phyloP scores from a whole-genome alignment of 1,284 basidiomycete genomes.

The Ganoderma lucidum region DNA sequence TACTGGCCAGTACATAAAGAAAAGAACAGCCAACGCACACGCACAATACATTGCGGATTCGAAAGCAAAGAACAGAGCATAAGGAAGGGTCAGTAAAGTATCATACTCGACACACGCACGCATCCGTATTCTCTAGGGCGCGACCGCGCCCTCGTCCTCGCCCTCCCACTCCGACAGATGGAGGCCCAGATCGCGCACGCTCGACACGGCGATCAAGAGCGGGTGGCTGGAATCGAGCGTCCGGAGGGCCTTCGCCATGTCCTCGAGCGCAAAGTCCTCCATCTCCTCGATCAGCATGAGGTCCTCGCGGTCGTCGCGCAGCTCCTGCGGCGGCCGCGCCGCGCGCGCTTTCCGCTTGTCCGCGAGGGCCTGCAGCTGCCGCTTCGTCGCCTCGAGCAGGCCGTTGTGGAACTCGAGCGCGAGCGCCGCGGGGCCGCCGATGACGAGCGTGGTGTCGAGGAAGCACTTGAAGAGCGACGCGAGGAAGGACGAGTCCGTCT shows the following conservation, averaged over 20 bases:
- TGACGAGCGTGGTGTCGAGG: conserved; percentile 69
- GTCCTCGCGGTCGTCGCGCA: conserved; percentile 70
- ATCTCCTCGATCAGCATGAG: conserved; percentile 76
- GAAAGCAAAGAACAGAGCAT: conserved; percentile 6
- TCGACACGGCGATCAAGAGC: conserved; percentile 70
- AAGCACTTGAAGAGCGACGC: conserved; percentile 82
- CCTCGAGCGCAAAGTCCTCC: conserved; percentile 77
- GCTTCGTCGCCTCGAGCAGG: conserved; percentile 71
- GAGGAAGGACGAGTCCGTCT: conserved; percentile 78
- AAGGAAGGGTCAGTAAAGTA: conserved; percentile 30
- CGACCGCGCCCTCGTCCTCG: conserved; percentile 43
- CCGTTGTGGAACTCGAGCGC: conserved; percentile 59
- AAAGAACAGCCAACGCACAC: background rate
- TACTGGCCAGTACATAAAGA: background rate
- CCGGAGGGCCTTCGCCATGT: conserved; percentile 69
- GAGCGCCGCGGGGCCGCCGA: conserved; percentile 62
- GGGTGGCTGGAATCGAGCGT: conserved; percentile 65
- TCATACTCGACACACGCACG: conserved; percentile 10
- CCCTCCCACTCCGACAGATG: conserved; percentile 54
- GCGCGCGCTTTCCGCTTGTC: conserved; percentile 68
- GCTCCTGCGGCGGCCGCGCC: conserved; percentile 46
- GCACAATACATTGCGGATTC: background rate
- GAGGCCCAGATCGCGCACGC: conserved; percentile 73
- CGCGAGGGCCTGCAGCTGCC: conserved; percentile 70
- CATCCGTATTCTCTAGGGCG: background rate